Evolutionary conservation across 176 grass and related monocot species (phyloP), one percentile per base, ranked within the genome.

Genomic region (Triticum urartu): DNA sequence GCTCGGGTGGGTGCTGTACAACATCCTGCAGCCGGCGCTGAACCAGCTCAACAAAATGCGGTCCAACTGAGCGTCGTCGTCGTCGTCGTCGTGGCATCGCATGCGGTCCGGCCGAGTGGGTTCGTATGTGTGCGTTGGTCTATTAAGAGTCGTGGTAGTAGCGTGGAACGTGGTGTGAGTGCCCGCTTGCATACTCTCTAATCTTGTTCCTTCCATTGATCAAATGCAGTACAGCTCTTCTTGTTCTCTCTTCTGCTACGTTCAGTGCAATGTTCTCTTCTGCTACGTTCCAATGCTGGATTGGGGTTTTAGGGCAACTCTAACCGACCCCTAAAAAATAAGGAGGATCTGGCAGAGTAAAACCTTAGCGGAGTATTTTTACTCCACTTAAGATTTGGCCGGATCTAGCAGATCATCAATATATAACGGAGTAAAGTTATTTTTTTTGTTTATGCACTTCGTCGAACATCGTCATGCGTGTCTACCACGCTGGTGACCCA

Each of bases 11-110:
- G 94, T 96, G 30, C 81, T 96, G 5, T 96, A 90, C 91, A 96
- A 96, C 94, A 96, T 96, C 77, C 86, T 93, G 42, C 89, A 93
- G 89, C 94, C 94, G 40, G 91, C 94, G 85, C 80, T 95, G 12
- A 95, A 95, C 87, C 94, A 95, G 84, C 59, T 95, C 1, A 92
- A 90, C 79, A 73, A 83, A 58, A 95, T 95, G 93, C 86, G 74
- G 6, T 90, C 86, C 67, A 84, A 83, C 62, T 95, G 63, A 94
- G 39, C 36, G 36, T 26, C 26, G 26, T 26, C 78, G 38, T 42
- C 70, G 38, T 45, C 40, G 14, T 21, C 18, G 22, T 50, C 43
- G 17, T 75, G 73, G 52, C 52, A 2, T 13, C 59, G 33, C 10
- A 5, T 8, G 54, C 50, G 50, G 15, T 18, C 5, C 50, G 15